Conservation (phyloP, 345 rosid species). For the Acer campestre region DNA sequence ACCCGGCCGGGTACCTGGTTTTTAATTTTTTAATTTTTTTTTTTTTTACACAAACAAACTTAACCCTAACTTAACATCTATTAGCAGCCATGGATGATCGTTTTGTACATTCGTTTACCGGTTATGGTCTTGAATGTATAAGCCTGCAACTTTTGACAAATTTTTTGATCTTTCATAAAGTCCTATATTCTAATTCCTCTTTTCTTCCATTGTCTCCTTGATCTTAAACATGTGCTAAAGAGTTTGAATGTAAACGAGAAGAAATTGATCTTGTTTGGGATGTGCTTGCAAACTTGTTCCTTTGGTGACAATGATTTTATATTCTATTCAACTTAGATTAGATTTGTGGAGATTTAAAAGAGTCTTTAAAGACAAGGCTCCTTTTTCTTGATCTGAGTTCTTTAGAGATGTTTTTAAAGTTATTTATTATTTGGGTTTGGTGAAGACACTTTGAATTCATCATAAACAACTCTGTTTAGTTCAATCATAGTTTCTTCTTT, state of each 20-base stretch:
- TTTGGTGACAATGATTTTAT: neutral
- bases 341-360: too few relatives aligned
- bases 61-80: too few relatives aligned
- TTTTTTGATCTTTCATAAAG: constrained; percentile 20
- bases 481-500: neutral
- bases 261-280: neutral
- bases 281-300: neutral
- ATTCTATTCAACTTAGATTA: neutral
- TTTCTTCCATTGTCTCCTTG: neutral
- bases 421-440: neutral
- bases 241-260: neutral
- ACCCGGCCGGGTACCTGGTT: too few relatives aligned
- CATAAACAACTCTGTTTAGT: neutral
- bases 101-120: constrained; percentile 45
- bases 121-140: neutral
- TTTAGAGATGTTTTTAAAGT: too few relatives aligned
- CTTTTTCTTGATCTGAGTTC: too few relatives aligned
- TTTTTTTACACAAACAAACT: too few relatives aligned
- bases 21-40: too few relatives aligned
- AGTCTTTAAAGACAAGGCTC: too few relatives aligned
- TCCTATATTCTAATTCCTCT: neutral
- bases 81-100: constrained; percentile 74
- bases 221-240: neutral
- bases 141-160: constrained; percentile 16
- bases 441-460: neutral